Evolutionary conservation across 306 rosid genomes (phyloP).

Genomic region (Cicer judaicum): DNA sequence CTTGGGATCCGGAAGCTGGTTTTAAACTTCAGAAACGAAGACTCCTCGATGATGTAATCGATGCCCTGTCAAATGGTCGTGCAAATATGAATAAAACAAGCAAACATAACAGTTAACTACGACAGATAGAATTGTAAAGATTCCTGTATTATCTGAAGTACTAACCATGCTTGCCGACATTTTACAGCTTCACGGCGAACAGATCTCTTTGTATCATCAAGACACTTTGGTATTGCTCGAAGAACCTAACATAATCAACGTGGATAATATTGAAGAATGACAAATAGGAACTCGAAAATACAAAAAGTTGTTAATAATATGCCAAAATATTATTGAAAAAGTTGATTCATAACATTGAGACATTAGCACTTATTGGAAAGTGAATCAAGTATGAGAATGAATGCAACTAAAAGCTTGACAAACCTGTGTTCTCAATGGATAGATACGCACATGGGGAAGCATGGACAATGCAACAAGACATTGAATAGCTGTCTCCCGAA

Average conservation of each 20-base stretch:
- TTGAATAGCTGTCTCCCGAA: conserved; percentile 89
- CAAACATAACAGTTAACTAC: background rate
- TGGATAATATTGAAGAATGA: conserved; percentile 8
- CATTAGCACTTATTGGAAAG: background rate
- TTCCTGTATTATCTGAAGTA: conserved; percentile 13
- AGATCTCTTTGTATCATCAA: conserved; percentile 75
- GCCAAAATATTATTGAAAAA: conserved; percentile 4
- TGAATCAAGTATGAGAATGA: background rate
- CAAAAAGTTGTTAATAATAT: conserved; percentile 2
- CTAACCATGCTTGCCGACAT: conserved; percentile 89
- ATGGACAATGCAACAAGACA: conserved; percentile 82
- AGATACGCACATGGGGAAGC: conserved; percentile 79
- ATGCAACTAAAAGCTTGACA: conserved; percentile 43
- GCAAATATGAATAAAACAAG: conserved; percentile 13
- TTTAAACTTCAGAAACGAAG: conserved; percentile 50
- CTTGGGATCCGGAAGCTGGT: conserved; percentile 26
- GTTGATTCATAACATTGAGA: conserved; percentile 24
- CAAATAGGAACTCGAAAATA: background rate
- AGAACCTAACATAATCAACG: conserved; percentile 63
- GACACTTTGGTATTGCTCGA: conserved; percentile 59
- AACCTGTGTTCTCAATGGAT: conserved; percentile 87
- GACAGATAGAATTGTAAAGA: conserved; percentile 3
- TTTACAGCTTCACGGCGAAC: conserved; percentile 90
- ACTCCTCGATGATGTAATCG: conserved; percentile 60
- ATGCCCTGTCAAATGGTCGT: conserved; percentile 58